Percentiles rank a stretch among this genome's conserved stretches.
Evolutionary conservation across 2,329 filamentous ascomycete species (phyloP).

Genomic region (Aspergillus ochraceus): DNA sequence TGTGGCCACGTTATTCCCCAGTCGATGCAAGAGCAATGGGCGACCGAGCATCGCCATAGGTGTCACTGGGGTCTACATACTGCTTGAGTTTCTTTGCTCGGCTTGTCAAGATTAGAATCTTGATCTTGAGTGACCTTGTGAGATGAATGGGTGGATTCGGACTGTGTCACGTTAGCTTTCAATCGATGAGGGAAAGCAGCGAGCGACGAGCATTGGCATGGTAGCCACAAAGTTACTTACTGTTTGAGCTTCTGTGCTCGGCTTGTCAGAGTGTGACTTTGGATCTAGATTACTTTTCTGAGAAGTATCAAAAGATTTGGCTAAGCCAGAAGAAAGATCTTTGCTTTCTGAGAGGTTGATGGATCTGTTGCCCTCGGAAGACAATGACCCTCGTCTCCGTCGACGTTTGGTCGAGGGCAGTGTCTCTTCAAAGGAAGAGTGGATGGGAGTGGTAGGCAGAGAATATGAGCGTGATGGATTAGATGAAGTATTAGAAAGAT

Average conservation of each 20-base stretch:
- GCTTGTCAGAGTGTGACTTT: slow-evolving; percentile 3
- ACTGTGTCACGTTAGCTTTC: neutral
- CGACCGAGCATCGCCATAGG: neutral
- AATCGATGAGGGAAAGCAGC: neutral
- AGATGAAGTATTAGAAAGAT: slow-evolving; percentile 1
- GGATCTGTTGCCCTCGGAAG: slow-evolving; percentile 7
- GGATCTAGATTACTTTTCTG: slow-evolving; percentile 5
- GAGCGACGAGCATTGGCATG: neutral
- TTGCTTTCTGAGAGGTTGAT: neutral
- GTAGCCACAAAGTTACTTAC: neutral
- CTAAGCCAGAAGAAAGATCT: neutral
- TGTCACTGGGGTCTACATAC: neutral
- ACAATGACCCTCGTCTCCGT: slow-evolving; percentile 16
- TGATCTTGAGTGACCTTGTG: slow-evolving; percentile 2
- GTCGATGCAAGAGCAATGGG: neutral
- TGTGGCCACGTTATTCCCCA: neutral
- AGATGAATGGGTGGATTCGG: neutral
- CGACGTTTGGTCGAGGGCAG: slow-evolving; percentile 20
- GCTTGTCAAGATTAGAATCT: slow-evolving; percentile 2
- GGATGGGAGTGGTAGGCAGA: slow-evolving; percentile 22
- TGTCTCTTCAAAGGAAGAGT: slow-evolving; percentile 24
- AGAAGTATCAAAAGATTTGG: neutral
- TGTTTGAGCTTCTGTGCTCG: slow-evolving; percentile 9
- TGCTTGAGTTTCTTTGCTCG: slow-evolving; percentile 8
- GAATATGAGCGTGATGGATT: slow-evolving; percentile 21